Percentiles rank a stretch among this genome's conserved stretches.
phyloP scores from a whole-genome alignment of 441 rosid genomes.

The Adansonia rubrostipa region DNA sequence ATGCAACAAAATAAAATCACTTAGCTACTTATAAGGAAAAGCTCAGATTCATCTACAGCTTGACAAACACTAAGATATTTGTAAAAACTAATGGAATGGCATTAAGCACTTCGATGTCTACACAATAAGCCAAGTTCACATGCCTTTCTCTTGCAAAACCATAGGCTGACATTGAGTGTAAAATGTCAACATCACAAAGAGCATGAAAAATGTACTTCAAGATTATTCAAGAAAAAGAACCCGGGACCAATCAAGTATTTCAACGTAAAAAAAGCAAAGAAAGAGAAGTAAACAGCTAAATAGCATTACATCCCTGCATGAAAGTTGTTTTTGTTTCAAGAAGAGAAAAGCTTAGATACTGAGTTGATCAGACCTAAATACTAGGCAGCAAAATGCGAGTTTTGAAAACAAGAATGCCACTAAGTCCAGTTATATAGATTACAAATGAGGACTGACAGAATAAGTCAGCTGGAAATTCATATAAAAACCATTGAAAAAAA shows the following conservation, averaged over 20 bases:
- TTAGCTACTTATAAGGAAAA: not conserved
- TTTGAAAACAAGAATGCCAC: not conserved
- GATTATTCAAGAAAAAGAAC: not conserved
- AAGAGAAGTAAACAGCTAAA: not conserved
- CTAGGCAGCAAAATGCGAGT: not conserved
- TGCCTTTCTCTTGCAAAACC: not conserved
- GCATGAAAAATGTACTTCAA: not conserved
- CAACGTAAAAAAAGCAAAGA: not conserved
- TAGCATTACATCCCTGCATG: not conserved
- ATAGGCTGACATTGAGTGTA: not conserved
- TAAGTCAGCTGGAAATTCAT: not conserved
- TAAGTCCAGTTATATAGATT: not conserved
- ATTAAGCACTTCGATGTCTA: not conserved
- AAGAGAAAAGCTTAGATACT: not conserved
- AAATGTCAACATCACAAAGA: not conserved
- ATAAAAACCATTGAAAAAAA: not conserved
- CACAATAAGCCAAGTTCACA: not conserved
- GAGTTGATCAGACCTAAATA: not conserved
- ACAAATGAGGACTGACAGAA: not conserved
- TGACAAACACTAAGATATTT: not conserved
- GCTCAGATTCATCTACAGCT: not conserved
- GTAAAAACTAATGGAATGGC: not conserved
- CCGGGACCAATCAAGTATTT: not conserved
- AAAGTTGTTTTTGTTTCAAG: not conserved
- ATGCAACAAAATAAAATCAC: not conserved